Base-by-base conservation (phyloP, 1,284 basidiomycete species). In the Mycena sp. region DNA sequence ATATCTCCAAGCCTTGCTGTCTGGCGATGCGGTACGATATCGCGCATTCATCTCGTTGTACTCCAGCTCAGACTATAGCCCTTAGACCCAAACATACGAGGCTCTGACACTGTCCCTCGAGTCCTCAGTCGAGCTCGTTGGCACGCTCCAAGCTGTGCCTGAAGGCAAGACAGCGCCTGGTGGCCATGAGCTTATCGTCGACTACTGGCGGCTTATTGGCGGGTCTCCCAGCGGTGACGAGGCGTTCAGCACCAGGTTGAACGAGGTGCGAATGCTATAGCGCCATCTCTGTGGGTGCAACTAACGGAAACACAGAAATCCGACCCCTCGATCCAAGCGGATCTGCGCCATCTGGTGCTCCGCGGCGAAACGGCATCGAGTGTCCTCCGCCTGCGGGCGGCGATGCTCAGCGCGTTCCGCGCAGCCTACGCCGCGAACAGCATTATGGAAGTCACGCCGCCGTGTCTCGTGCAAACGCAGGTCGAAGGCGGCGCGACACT, bases 401-500 rank as follows among this genome's bases (percentile, higher is more conserved):
- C 89, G 35, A 84, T 98, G 37, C 86, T 99, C 55, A 83, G 85
- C 59, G 90, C 95, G 0, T 99, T 99, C 90, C 90, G 98, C 40
- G 80, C 88, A 53, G 83, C 91, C 4, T 91, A 92, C 72, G 83
- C 84, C 48, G 80, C 83, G 43, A 81, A 92, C 71, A 87, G 88
- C 71, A 80, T 97, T 48, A 81, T 94, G 67, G 98, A 99, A 75
- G 98, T 99, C 60, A 99, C 95, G 0, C 94, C 98, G 0, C 98
- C 98, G 0, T 99, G 96, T 79, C 89, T 99, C 76, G 98, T 99
- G 37, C 97, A 99, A 78, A 99, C 98, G 0, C 95, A 97, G 73
- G 98, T 99, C 64, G 97, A 98, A 78, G 96, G 96, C 63, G 96
- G 96, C 28, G 92, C 95, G 14, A 98, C 95, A 5, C 85, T 99